Evolutionary conservation across 2,329 filamentous ascomycete species (phyloP).

Genomic region (Elsinoe perseae): DNA sequence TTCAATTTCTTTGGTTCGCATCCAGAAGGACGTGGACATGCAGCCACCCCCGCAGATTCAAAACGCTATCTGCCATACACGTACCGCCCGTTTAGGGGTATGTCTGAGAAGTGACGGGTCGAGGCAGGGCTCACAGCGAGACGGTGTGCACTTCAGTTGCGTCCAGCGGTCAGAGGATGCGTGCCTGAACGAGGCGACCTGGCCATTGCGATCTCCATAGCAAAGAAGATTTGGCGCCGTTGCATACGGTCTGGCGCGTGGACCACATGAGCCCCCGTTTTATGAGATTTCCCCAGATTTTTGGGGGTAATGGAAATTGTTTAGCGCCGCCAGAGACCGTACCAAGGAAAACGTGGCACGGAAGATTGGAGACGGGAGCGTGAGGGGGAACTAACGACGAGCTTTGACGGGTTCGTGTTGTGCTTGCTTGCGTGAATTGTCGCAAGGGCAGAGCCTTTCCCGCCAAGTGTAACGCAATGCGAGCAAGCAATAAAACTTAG

Average conservation of each 20-base stretch:
- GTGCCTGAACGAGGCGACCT: constrained; percentile 1
- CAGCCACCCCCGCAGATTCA: constrained; percentile 1
- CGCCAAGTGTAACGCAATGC: constrained; percentile 2
- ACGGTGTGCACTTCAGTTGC: background rate
- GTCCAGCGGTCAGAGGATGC: background rate
- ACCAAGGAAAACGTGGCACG: constrained; percentile 9
- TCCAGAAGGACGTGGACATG: background rate
- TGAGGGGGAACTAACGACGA: background rate
- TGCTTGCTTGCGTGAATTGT: constrained; percentile 4
- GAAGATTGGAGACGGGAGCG: background rate
- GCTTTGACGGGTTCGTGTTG: constrained; percentile 6
- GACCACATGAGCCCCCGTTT: background rate
- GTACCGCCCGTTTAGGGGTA: background rate
- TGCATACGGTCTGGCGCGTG: constrained; percentile 2
- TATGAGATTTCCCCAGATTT: constrained; percentile 8
- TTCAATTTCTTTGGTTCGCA: background rate
- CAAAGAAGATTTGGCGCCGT: constrained; percentile 9
- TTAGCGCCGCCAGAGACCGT: constrained; percentile 1
- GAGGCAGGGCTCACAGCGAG: background rate
- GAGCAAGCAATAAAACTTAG: constrained; percentile 14
- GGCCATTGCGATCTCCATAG: background rate
- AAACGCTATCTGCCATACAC: background rate
- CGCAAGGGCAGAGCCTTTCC: background rate
- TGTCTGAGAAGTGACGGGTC: background rate
- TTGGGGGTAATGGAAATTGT: background rate